Conservation (phyloP, 148 eudicot genomes). For the Silene conica region DNA sequence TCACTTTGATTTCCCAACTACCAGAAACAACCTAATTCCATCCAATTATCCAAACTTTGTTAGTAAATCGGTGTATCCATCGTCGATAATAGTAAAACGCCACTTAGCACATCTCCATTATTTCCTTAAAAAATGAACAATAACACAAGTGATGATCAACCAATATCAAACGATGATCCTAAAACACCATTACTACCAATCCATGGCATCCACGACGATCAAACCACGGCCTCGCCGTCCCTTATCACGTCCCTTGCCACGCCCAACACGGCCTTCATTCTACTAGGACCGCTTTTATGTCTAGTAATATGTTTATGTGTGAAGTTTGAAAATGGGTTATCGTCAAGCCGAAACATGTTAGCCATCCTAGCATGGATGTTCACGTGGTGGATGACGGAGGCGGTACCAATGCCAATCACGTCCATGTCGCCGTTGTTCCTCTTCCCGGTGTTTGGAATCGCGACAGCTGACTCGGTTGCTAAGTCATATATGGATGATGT, state of each 20-base stretch:
- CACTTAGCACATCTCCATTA: no score
- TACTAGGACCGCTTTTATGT: conserved; percentile 69
- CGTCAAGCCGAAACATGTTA: conserved; percentile 57
- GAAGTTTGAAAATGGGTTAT: conserved; percentile 32
- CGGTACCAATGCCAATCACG: conserved; percentile 92
- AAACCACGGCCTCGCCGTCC: conserved; percentile 31
- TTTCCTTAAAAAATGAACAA: conserved; percentile 7
- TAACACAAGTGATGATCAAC: neutral
- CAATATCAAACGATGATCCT: conserved; percentile 20
- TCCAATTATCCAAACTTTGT: no score
- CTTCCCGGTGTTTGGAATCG: conserved; percentile 75
- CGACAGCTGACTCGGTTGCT: conserved; percentile 67
- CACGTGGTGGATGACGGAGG: conserved; percentile 91
- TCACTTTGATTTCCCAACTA: neutral
- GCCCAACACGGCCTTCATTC: conserved; percentile 45
- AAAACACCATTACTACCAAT: conserved; percentile 56
- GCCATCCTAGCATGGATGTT: conserved; percentile 73
- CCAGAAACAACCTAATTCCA: neutral
- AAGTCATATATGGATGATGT: conserved; percentile 81
- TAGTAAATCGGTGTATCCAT: no score
- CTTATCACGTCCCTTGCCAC: conserved; percentile 45
- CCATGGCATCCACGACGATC: conserved; percentile 9
- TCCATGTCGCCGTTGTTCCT: conserved; percentile 93
- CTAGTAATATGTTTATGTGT: conserved; percentile 43
- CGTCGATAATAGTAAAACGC: no score